Evolutionary conservation across 768 basidiomycete genomes (phyloP), one percentile per base, ranked within the genome.

Genomic region (Paxillus ammoniavirescens): DNA sequence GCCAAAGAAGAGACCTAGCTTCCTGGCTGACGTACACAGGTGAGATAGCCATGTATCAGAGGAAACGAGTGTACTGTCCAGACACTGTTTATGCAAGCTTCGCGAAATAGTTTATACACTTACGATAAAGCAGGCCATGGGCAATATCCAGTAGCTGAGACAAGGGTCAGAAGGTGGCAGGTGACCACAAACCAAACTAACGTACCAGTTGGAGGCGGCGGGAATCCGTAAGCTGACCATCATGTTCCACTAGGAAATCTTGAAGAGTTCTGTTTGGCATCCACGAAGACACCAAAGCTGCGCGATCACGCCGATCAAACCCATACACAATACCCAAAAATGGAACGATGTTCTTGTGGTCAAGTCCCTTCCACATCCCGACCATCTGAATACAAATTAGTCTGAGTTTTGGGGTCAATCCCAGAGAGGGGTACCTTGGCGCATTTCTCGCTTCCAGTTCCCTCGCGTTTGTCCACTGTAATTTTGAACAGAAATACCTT

Each of bases 281-380:
- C 71, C 71, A 72, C 3, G 61, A 62, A 3, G 65, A 69, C 5
- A 72, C 69, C 60, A 72, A 53, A 2, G 68, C 66, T 36, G 53
- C 52, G 9, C 61, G 6, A 5, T 28, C 61, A 2, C 15, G 41
- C 42, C 59, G 59, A 10, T 66, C 69, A 53, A 70, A 72, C 2
- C 61, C 65, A 2, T 55, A 49, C 5, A 59, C 58, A 15, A 63
- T 52, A 6, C 69, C 69, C n/a, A 63, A 57, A 26, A 72, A 60
- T 1, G 67, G 71, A 12, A 72, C 54, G 2, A 72, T 37, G 35
- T 69, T 64, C 13, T 9, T 9, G 42, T 71, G 66, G 1, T 59
- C 15, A 0, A 72, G 52, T 28, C 56, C 35, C 47, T 46, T 61
- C 70, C 70, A 72, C 28, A 70, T 65, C 8, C 59, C 61, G 8